Evolutionary conservation across 371 early-diverging fungal genomes (phyloP), one percentile per base, ranked within the genome.

Genomic region (Mucor velutinosus): DNA sequence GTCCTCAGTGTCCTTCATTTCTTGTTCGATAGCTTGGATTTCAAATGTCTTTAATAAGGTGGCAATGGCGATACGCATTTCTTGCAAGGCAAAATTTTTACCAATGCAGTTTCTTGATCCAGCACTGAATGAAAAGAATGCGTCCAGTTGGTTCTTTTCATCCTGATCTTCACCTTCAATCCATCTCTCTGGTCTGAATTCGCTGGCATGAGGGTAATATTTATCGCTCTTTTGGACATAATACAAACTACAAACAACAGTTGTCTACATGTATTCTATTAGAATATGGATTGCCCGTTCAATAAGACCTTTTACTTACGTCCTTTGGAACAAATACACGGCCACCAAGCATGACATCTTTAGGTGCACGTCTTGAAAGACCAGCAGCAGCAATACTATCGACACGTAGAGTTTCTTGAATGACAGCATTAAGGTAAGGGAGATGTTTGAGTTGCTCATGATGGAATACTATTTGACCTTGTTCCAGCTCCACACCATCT

Each of bases 101-200:
- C 86, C 86, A 45, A 83, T 78, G 58, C 86, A 85, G 59, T 82
- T 82, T 29, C 86, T 69, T 29, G 82, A 74, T 76, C 80, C 80
- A n/a, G 64, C 62, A 56, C 77, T 77, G 63, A 85, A 85, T 1
- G 83, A 79, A 30, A 67, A 77, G 49, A 74, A 83, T 10, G 79
- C 81, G 17, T 81, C 76, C 1, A 67, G 43, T 35, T 69, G 67
- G 25, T 67, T 61, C 29, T 60, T 66, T 15, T 49, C 6, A 25
- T 21, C 25, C 29, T 41, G 27, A 14, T 58, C 43, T 32, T 61
- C 65, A 14, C 45, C 59, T 25, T 67, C 49, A 11, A 77, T 43
- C 80, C 80, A 80, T 62, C 80, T 71, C 37, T 80, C 80, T 7
- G 80, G 80, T 6, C 58, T 65, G 23, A 77, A 80, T 8, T 57